Percentiles rank a stretch among this genome's conserved stretches.
phyloP scores from a whole-genome alignment of 2,329 filamentous ascomycete genomes.

The Venturia effusa region DNA sequence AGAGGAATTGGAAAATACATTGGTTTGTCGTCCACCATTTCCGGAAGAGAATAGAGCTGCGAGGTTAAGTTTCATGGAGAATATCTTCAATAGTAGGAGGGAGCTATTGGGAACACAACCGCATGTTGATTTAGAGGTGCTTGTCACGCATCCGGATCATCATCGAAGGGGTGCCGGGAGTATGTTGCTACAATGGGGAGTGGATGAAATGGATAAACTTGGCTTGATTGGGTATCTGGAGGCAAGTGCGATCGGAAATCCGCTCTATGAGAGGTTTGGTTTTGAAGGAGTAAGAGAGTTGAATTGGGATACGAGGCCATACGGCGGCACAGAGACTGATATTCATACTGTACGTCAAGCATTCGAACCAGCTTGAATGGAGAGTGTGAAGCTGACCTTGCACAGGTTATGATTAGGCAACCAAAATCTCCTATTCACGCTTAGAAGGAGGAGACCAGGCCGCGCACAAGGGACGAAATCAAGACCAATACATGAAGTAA shows the following conservation, averaged over 20 bases:
- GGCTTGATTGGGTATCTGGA: slow-evolving; percentile 7
- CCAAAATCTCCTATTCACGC: background rate
- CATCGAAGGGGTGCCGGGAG: slow-evolving; percentile 9
- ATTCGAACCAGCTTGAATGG: background rate
- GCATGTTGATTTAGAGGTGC: slow-evolving; percentile 9
- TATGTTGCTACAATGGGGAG: slow-evolving; percentile 11
- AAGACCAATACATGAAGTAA: background rate
- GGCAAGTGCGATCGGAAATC: background rate
- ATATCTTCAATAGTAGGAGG: slow-evolving; percentile 18
- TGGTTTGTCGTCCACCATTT: slow-evolving; percentile 19
- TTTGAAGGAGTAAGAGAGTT: slow-evolving; percentile 6
- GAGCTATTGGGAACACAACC: slow-evolving; percentile 25
- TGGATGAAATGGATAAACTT: slow-evolving; percentile 7
- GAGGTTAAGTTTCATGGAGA: slow-evolving; percentile 20
- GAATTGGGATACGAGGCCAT: slow-evolving; percentile 2
- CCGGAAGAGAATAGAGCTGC: slow-evolving; percentile 18
- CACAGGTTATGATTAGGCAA: slow-evolving; percentile 1
- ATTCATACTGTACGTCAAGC: slow-evolving; percentile 2
- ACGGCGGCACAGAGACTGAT: slow-evolving; percentile 5
- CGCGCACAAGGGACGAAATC: too few species aligned
- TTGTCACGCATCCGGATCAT: slow-evolving; percentile 5
- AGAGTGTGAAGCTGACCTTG: background rate
- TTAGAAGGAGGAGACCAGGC: too few species aligned
- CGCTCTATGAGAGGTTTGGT: slow-evolving; percentile 9
- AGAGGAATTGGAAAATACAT: slow-evolving; percentile 19